A percentile compares a stretch with the other conserved stretches of the same genome.
Evolutionary conservation across 805 yeast species (phyloP).

Genomic region (Ogataea henricii): DNA sequence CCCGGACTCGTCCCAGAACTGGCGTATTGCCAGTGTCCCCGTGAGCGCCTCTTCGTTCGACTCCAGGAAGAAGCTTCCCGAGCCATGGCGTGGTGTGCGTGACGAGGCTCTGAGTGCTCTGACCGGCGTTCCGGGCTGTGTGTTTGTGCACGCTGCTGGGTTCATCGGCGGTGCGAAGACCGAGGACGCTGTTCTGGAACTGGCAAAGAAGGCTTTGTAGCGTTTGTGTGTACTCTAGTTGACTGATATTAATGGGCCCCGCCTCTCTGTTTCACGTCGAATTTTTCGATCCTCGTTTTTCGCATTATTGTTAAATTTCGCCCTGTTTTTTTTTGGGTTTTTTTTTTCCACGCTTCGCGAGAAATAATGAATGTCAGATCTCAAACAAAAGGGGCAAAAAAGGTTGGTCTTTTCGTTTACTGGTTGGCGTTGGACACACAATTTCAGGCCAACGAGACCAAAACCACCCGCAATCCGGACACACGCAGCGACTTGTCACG

Average conservation of each 20-base stretch:
- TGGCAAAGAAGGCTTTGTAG: constrained; percentile 52
- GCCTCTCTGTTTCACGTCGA: no score
- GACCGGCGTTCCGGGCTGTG: constrained; percentile 83
- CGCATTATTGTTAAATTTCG: no score
- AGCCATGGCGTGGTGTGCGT: constrained; percentile 92
- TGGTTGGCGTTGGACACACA: background rate
- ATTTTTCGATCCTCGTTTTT: no score
- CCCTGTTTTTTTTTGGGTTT: background rate
- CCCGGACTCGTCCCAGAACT: constrained; percentile 65
- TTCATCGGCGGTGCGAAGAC: constrained; percentile 94
- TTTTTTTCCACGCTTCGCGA: background rate
- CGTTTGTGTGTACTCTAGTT: background rate
- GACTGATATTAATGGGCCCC: background rate
- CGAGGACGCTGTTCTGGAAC: constrained; percentile 70
- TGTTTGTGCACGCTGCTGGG: constrained; percentile 94
- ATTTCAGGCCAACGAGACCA: background rate
- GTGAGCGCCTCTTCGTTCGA: constrained; percentile 74
- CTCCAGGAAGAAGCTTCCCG: constrained; percentile 86
- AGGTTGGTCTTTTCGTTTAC: no score
- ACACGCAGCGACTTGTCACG: no score
- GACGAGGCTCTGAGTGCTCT: constrained; percentile 75
- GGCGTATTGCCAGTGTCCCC: constrained; percentile 95
- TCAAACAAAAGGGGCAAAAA: background rate
- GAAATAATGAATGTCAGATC: background rate
- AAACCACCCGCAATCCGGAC: background rate